Conservation (phyloP, 208 protist genomes). For the Novymonas esmeraldas region DNA sequence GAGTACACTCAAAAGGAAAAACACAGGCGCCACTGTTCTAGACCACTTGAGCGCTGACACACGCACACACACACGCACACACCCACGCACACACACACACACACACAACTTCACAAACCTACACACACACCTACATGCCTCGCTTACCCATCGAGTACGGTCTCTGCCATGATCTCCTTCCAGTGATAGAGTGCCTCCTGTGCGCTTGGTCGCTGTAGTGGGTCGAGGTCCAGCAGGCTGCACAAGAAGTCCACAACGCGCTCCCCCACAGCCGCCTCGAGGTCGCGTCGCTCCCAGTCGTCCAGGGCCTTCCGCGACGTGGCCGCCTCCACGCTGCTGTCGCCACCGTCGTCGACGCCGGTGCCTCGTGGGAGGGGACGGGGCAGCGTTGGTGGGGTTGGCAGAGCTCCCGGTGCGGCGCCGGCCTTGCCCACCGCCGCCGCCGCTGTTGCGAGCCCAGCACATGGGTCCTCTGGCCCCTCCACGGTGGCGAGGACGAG, state of each 20-base stretch:
- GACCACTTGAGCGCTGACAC: no score
- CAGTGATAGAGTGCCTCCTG: conserved; percentile 58
- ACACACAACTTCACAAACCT: not conserved
- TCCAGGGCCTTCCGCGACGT: conserved; percentile 41
- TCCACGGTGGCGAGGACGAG: conserved; percentile 41
- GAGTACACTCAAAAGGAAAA: no score
- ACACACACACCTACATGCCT: not conserved
- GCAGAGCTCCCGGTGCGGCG: no score
- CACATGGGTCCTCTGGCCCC: not conserved
- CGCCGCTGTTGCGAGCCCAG: not conserved
- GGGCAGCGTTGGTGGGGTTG: no score
- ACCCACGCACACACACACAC: no score
- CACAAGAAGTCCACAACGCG: conserved; percentile 61
- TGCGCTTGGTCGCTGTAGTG: conserved; percentile 64
- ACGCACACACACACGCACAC: no score
- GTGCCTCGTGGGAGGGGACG: no score
- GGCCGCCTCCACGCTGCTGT: not conserved
- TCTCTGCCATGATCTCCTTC: conserved; percentile 45
- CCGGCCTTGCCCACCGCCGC: no score
- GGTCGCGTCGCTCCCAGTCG: conserved; percentile 50
- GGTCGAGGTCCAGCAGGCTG: conserved; percentile 60
- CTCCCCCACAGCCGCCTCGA: conserved; percentile 43
- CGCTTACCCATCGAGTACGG: conserved; percentile 15
- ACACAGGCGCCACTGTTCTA: no score
- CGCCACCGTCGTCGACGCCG: not conserved